These are phyloP conservation scores for Dendrobium nobile DNA, from an alignment of 106 monocot species.

Conservation along the genomic window DNA sequence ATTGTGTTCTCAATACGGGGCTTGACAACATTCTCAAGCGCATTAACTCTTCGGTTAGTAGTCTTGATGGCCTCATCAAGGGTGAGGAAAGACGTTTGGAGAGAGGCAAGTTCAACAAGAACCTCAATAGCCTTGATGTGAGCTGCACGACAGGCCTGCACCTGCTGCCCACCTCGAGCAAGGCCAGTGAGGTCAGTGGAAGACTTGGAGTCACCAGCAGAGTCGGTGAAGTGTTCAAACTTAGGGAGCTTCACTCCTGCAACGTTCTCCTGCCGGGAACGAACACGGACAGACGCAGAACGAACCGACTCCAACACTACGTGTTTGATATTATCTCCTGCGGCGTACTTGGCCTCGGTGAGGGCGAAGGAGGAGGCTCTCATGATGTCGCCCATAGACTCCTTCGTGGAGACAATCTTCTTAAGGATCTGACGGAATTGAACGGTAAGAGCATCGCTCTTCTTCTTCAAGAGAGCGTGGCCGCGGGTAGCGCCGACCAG, in stretches of 20 bases:
- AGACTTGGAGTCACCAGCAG: constrained; percentile 23
- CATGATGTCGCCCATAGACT: constrained; percentile 96
- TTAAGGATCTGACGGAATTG: constrained; percentile 86
- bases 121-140: constrained; percentile 85
- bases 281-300: constrained; percentile 65
- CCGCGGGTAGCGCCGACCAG: constrained; percentile 87
- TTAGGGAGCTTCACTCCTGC: constrained; percentile 87
- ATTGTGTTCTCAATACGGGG: constrained; percentile 93
- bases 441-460: constrained; percentile 88
- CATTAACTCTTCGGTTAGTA: constrained; percentile 91
- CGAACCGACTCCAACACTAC: constrained; percentile 62
- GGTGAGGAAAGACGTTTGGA: constrained; percentile 93
- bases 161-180: constrained; percentile 76
- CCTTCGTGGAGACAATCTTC: constrained; percentile 82
- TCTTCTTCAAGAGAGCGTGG: constrained; percentile 96
- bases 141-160: constrained; percentile 79
- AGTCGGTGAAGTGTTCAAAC: constrained; percentile 76
- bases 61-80: constrained; percentile 97
- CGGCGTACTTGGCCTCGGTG: constrained; percentile 90
- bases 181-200: constrained; percentile 69
- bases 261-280: constrained; percentile 80
- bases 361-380: constrained; percentile 82
- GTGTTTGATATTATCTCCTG: constrained; percentile 74
- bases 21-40: constrained; percentile 93
- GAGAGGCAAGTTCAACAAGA: constrained; percentile 85